Conservation (phyloP, 2,329 filamentous ascomycete species). For the Arthrinium puccinioides region DNA sequence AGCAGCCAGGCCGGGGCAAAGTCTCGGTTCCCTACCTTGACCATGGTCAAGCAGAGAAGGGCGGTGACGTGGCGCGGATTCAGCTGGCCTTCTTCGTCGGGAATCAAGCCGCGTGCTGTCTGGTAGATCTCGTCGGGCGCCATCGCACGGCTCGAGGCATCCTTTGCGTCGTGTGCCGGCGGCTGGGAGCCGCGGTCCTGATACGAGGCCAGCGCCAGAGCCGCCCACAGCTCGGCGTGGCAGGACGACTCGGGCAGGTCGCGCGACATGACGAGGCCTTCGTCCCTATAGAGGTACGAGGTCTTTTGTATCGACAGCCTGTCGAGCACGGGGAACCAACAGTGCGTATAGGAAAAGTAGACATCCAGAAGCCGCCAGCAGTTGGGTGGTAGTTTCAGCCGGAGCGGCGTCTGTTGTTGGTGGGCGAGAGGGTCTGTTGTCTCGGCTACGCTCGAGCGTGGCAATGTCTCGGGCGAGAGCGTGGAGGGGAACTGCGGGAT, state of each 20-base stretch:
- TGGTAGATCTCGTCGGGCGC: constrained; percentile 37
- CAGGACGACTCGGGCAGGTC: constrained; percentile 26
- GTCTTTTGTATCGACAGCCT: constrained; percentile 51
- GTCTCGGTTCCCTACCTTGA: constrained; percentile 54
- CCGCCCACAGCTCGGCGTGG: constrained; percentile 54
- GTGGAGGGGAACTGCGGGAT: neutral
- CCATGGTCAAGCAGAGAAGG: constrained; percentile 51
- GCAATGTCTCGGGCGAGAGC: neutral
- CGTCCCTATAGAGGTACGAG: constrained; percentile 33
- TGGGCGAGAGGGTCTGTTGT: neutral
- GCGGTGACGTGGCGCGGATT: constrained; percentile 48
- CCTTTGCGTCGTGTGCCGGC: constrained; percentile 2
- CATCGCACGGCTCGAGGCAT: constrained; percentile 13
- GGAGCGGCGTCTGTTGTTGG: constrained; percentile 4
- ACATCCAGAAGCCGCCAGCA: constrained; percentile 59
- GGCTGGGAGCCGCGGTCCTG: constrained; percentile 33
- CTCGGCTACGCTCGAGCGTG: too few relatives aligned
- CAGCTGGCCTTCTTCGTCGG: constrained; percentile 37
- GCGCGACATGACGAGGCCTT: constrained; percentile 21
- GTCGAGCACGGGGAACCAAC: constrained; percentile 69
- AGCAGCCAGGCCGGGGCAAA: constrained; percentile 55
- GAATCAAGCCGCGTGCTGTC: constrained; percentile 41
- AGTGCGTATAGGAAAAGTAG: constrained; percentile 70
- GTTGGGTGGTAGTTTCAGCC: constrained; percentile 41
- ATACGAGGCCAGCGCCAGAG: constrained; percentile 48